Percentiles rank a stretch among this genome's conserved stretches.
These are phyloP conservation scores for Calonectria pseudoreteaudii DNA, from an alignment of 2,329 filamentous ascomycete species.

Conservation along the genomic window DNA sequence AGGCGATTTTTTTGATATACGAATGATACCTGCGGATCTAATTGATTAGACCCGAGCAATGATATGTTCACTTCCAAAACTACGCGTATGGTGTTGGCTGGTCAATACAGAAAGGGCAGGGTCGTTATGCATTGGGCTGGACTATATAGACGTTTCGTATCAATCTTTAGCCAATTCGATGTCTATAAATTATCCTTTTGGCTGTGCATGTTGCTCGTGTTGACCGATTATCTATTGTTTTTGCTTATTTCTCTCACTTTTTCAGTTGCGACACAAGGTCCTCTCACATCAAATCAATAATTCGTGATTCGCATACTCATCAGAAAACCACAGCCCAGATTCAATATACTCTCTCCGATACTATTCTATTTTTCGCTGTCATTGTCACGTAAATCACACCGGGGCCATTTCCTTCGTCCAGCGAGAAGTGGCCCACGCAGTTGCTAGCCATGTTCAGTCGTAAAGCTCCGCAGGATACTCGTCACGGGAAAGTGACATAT, in stretches of 20 bases:
- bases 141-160: slow-evolving; percentile 32
- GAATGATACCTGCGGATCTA: slow-evolving; percentile 23
- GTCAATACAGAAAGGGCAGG: slow-evolving; percentile 25
- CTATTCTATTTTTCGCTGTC: neutral
- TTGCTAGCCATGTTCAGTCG: too few species aligned
- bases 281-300: neutral
- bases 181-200: neutral
- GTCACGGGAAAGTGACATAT: too few species aligned
- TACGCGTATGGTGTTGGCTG: slow-evolving; percentile 27
- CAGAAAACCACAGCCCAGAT: neutral
- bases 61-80: slow-evolving; percentile 20
- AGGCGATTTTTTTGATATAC: slow-evolving; percentile 22
- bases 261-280: neutral
- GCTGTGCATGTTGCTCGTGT: neutral
- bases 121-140: slow-evolving; percentile 29
- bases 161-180: slow-evolving; percentile 30
- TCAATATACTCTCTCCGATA: neutral
- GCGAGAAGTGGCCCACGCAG: neutral
- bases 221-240: neutral
- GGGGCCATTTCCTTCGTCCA: neutral
- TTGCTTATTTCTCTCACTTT: neutral
- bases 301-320: neutral
- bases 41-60: slow-evolving; percentile 9
- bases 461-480: too few species aligned
- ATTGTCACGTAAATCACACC: too few species aligned